phyloP scores from a whole-genome alignment of 257 asterid genomes.

The Solanum neorickii region DNA sequence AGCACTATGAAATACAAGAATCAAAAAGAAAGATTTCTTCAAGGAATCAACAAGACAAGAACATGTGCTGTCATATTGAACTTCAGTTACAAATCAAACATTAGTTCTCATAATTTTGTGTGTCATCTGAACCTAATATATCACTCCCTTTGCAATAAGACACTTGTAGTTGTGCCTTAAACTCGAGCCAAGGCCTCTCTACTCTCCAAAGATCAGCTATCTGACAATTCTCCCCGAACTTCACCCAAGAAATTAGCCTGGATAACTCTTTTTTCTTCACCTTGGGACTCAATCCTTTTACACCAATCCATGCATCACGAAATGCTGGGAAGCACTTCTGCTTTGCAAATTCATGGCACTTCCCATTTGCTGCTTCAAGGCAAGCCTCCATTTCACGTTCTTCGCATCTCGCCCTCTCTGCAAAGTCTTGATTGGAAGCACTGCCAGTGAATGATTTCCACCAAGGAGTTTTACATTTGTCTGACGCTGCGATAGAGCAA shows the following conservation, averaged over 20 bases:
- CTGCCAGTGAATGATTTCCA: conserved; percentile 54
- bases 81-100: not conserved
- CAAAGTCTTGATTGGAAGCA: conserved; percentile 27
- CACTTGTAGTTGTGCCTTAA: conserved; percentile 23
- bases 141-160: conserved; percentile 43
- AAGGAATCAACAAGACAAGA: not conserved
- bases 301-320: conserved; percentile 42
- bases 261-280: conserved; percentile 35
- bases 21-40: not conserved
- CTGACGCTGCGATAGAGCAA: conserved; percentile 80
- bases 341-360: conserved; percentile 46
- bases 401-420: conserved; percentile 69
- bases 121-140: conserved; percentile 28
- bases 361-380: conserved; percentile 37
- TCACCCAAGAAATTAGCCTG: conserved; percentile 46
- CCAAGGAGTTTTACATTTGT: conserved; percentile 73
- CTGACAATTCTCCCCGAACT: conserved; percentile 13
- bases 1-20: not conserved
- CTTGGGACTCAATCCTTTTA: conserved; percentile 22
- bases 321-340: conserved; percentile 56
- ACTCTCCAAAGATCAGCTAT: conserved; percentile 22
- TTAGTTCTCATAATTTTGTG: conserved; percentile 17
- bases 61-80: not conserved
- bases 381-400: conserved; percentile 68
- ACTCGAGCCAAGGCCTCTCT: conserved; percentile 39